Base-by-base conservation (phyloP, 1,139 yeast species). In the Protomyces lactucae-debilis region DNA sequence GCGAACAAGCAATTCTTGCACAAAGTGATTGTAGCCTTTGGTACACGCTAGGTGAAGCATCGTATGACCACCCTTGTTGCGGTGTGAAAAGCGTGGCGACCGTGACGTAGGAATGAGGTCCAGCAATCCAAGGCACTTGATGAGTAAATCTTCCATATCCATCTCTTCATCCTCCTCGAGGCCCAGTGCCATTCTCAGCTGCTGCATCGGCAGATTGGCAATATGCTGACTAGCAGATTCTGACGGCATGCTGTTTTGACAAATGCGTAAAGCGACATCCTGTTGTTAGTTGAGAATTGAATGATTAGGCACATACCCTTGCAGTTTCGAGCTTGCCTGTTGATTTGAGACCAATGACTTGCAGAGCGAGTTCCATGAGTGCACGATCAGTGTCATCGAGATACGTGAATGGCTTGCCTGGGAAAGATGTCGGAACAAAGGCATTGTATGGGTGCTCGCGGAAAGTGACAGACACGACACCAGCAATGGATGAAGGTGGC, bases 241-340 rank as follows among this genome's bases (percentile, higher is more conserved):
- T n/a, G 61, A 54, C 21, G 56, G 65, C 53, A 53, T 35, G 6
- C 48, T 52, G 48, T 57, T 54, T 9, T 56, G 40, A 16, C 60
- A 54, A 9, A 57, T 59, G 46, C 59, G 59, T 28, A 54, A 37
- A 5, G 64, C 66, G n/a, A 64, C 61, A 28, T 64, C 64, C 36
- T 57, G 55, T 10, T 43, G 25, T 35, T 52, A 51, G 18, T 40
- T 28, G 23, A 28, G 18, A 5, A 10, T 2, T 1, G 23, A 18
- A 16, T 45, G 16, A 12, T 35, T 25, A n/a, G 14, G 72, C 90
- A 88, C 73, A 88, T 89, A 43, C 48, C 71, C 88, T 84, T 0
- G 97, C 97, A 76, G 91, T 97, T 73, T 92, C 97, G 66, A 91
- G 79, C 71, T 86, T 88, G 67, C 97, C 97, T 73, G 90, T 90